Evolutionary conservation across 306 rosid genomes (phyloP), one percentile per base, ranked within the genome.

Genomic region (Carpinus viminea): DNA sequence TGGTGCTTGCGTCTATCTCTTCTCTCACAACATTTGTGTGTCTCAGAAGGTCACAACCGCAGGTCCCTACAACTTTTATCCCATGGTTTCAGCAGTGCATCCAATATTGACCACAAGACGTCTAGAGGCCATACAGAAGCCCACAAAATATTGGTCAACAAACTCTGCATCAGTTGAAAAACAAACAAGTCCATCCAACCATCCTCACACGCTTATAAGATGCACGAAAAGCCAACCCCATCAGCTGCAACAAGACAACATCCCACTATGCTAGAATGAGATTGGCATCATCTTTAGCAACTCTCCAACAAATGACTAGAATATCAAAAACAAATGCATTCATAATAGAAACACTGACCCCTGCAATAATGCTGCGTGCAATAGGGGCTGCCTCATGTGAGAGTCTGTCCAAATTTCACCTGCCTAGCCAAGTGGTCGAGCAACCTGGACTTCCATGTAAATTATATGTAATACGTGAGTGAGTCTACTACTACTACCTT

Each of bases 91-190:
- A 70, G 62, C 7, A 46, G 7, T 20, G 74, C 78, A 66, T 76
- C 76, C 86, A 77, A 81, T 66, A 53, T 74, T 74, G 55, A 80
- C 83, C 85, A 56, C 87, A 51, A 28, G 66, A 38, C 62, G 71
- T 34, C 52, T 28, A 3, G 47, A 64, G 79, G 75, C 78, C 9
- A 62, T 82, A 74, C 78, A 11, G 68, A 79, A 75, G 69, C 46
- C 76, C 78, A 70, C 84, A 56, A 80, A 70, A 70, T 74, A 74
- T 78, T 70, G 83, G 84, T 86, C 86, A 74, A 75, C 75, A 62
- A 70, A 13, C 41, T 38, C 48, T 24, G 43, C 17, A 8, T 13
- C 74, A 1, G 24, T 55, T 8, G 24, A 18, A 55, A 56, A 51
- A 75, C 73, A 70, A 70, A 36, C 20, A 43, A 47, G 21, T 75